Percentiles rank a stretch among this genome's conserved stretches.
These are phyloP conservation scores for Xylaria digitata DNA, from an alignment of 2,329 filamentous ascomycete genomes.

Conservation along the genomic window DNA sequence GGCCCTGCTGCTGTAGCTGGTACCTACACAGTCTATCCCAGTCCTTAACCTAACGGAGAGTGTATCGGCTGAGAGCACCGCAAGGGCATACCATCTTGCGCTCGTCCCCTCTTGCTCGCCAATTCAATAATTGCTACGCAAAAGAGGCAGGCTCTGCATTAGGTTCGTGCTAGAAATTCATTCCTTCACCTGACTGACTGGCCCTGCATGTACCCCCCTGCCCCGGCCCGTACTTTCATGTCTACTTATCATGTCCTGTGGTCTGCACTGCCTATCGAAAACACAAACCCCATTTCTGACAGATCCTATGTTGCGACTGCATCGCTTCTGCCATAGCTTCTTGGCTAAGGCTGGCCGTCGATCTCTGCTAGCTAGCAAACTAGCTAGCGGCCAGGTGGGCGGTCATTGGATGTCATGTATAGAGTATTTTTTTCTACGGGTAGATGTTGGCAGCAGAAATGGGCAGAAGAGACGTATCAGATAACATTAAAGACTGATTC, in stretches of 20 bases:
- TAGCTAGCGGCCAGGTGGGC: slow-evolving; percentile 35
- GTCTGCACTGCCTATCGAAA: slow-evolving; percentile 43
- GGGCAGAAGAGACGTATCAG: slow-evolving; percentile 30
- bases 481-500: slow-evolving; percentile 36
- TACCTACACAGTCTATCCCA: slow-evolving; percentile 26
- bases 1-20: slow-evolving; percentile 21
- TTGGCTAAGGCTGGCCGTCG: slow-evolving; percentile 34
- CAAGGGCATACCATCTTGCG: slow-evolving; percentile 21
- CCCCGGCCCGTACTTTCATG: slow-evolving; percentile 27
- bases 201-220: slow-evolving; percentile 43
- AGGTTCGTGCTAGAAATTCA: slow-evolving; percentile 45
- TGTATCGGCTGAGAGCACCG: slow-evolving; percentile 27
- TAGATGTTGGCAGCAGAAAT: slow-evolving; percentile 23
- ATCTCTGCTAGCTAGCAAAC: slow-evolving; percentile 31
- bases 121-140: slow-evolving; percentile 20
- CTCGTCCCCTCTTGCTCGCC: slow-evolving; percentile 12
- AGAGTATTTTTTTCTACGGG: slow-evolving; percentile 11
- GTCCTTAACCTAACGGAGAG: slow-evolving; percentile 21
- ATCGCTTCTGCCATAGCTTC: slow-evolving; percentile 31
- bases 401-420: slow-evolving; percentile 21
- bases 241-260: slow-evolving; percentile 33
- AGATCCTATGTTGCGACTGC: slow-evolving; percentile 41
- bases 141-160: slow-evolving; percentile 35
- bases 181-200: slow-evolving; percentile 46
- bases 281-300: slow-evolving; percentile 47